Evolutionary conservation across 768 basidiomycete species (phyloP).

Genomic region (Pulveroboletus sp.): DNA sequence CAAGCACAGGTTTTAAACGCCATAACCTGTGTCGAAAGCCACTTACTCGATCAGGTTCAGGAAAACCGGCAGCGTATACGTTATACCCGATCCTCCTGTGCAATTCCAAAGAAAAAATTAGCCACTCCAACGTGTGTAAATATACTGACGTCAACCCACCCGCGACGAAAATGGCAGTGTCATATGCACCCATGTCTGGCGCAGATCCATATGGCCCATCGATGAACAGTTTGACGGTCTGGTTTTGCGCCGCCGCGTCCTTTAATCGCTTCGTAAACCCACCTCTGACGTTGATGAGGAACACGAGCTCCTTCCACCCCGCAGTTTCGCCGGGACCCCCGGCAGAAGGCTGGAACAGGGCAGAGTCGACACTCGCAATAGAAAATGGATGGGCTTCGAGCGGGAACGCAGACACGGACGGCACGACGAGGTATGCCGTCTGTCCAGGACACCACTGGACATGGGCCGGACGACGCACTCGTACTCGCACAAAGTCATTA

Average conservation of each 20-base stretch:
- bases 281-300: conserved; percentile 55
- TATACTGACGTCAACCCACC: conserved; percentile 30
- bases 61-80: conserved; percentile 46
- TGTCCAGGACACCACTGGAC: conserved; percentile 58
- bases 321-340: neutral
- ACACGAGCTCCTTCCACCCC: conserved; percentile 44
- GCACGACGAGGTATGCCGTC: conserved; percentile 49
- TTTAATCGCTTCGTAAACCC: conserved; percentile 58
- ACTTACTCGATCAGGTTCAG: conserved; percentile 43
- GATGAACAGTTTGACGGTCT: conserved; percentile 44
- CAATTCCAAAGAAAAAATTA: neutral
- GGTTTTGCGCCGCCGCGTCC: conserved; percentile 28
- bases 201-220: conserved; percentile 60
- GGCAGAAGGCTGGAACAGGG: conserved; percentile 9
- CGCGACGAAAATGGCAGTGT: conserved; percentile 48
- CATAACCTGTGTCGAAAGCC: no score
- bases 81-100: conserved; percentile 49
- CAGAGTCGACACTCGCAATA: conserved; percentile 43
- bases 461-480: conserved; percentile 41
- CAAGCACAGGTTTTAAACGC: neutral
- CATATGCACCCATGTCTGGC: conserved; percentile 39
- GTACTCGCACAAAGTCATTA: conserved; percentile 46
- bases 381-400: conserved; percentile 64
- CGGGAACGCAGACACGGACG: conserved; percentile 41
- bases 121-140: neutral